Conservation (phyloP, 2,329 filamentous ascomycete genomes). For the Claviceps lovelessii region DNA sequence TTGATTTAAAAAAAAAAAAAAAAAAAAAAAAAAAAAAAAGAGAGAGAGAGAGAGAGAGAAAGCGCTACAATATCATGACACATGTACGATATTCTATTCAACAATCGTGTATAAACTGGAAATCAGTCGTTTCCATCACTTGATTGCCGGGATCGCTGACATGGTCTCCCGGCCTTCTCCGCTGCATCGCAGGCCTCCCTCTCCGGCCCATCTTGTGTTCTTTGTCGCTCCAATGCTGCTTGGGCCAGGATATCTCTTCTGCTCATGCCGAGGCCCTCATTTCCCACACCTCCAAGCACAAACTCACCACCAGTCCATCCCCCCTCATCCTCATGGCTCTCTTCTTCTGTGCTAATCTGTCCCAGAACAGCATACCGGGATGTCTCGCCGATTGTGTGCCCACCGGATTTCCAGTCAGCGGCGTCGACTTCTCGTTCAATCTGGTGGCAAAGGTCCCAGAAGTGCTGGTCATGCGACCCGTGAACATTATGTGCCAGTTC, state of each 20-base stretch:
- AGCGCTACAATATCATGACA: conserved; percentile 3
- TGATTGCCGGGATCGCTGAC: conserved; percentile 13
- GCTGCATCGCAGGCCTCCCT: conserved; percentile 16
- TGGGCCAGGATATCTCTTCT: conserved; percentile 61
- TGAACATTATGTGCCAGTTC: conserved; percentile 89
- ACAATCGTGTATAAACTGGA: neutral
- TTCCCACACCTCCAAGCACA: conserved; percentile 46
- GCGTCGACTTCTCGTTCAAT: conserved; percentile 77
- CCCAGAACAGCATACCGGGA: conserved; percentile 42
- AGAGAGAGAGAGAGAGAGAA: neutral
- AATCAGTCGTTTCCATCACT: conserved; percentile 13
- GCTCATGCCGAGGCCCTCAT: conserved; percentile 35
- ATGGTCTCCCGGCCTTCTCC: conserved; percentile 17
- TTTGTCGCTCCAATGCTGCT: conserved; percentile 23
- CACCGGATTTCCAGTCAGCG: conserved; percentile 64
- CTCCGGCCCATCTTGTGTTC: conserved; percentile 19
- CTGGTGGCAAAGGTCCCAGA: conserved; percentile 77
- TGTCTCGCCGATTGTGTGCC: conserved; percentile 50
- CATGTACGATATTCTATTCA: conserved; percentile 2
- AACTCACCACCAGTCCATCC: conserved; percentile 71
- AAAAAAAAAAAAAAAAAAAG: no score
- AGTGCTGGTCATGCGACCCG: conserved; percentile 67
- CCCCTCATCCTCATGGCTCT: conserved; percentile 50
- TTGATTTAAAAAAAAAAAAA: no score
- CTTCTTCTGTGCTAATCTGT: conserved; percentile 32